A percentile compares a stretch with the other conserved stretches of the same genome.
phyloP scores from a whole-genome alignment of 2,329 filamentous ascomycete species.

The Claviceps cyperi region DNA sequence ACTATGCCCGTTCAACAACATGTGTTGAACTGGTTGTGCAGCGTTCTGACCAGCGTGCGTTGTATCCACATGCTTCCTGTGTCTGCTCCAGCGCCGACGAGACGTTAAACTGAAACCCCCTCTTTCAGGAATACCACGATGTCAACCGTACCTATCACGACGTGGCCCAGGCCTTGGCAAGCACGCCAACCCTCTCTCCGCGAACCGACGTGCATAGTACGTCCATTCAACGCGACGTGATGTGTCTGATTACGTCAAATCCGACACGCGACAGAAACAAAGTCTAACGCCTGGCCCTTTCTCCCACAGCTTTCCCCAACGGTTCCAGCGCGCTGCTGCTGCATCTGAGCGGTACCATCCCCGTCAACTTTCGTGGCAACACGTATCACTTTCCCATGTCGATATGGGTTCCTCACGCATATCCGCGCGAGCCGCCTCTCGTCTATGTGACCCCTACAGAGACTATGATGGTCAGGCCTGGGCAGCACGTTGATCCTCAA shows the following conservation, averaged over 20 bases:
- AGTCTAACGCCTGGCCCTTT: slow-evolving; percentile 5
- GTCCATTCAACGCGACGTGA: slow-evolving; percentile 14
- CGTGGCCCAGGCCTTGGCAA: slow-evolving; percentile 65
- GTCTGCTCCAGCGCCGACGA: not conserved
- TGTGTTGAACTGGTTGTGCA: slow-evolving; percentile 90
- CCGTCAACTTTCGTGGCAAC: slow-evolving; percentile 78
- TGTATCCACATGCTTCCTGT: not conserved
- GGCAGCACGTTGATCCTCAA: slow-evolving; percentile 88
- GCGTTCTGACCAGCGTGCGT: slow-evolving; percentile 63
- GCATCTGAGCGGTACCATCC: slow-evolving; percentile 73
- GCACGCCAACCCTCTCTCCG: slow-evolving; percentile 66
- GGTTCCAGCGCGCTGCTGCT: slow-evolving; percentile 76
- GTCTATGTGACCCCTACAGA: slow-evolving; percentile 80
- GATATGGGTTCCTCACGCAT: slow-evolving; percentile 84
- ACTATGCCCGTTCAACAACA: slow-evolving; percentile 68
- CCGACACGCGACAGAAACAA: slow-evolving; percentile 1
- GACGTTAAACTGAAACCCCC: not conserved
- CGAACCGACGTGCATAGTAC: slow-evolving; percentile 92
- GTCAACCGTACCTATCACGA: slow-evolving; percentile 88
- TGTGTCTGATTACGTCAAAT: not conserved
- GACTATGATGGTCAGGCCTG: slow-evolving; percentile 78
- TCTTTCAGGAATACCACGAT: slow-evolving; percentile 71
- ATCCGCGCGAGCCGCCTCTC: slow-evolving; percentile 73
- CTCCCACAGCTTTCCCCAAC: slow-evolving; percentile 64
- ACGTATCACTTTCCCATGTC: slow-evolving; percentile 85